These are phyloP conservation scores for Ogataea dorogensis DNA, from an alignment of 805 yeast genomes.

Conservation along the genomic window DNA sequence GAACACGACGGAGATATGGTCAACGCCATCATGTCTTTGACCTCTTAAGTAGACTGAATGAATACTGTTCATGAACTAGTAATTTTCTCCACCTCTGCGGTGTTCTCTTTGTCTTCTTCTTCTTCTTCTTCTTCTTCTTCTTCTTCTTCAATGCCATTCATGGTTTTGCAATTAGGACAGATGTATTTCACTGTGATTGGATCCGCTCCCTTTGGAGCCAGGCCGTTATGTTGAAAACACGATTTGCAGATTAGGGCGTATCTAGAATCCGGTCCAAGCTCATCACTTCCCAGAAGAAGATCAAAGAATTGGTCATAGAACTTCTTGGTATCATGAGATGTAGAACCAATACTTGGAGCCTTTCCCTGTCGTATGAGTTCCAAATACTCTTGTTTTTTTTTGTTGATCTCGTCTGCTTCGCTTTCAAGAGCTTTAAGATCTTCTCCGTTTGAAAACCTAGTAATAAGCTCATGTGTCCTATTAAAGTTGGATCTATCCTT, in stretches of 20 bases:
- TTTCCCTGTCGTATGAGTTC: slow-evolving; percentile 34
- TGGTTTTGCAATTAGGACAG: slow-evolving; percentile 64
- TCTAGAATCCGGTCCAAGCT: slow-evolving; percentile 54
- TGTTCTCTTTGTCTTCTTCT: slow-evolving; percentile 2
- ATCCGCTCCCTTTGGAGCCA: slow-evolving; percentile 67
- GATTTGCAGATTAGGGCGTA: slow-evolving; percentile 69
- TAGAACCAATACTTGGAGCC: slow-evolving; percentile 11
- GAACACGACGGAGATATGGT: slow-evolving; percentile 92
- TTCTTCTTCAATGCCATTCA: slow-evolving; percentile 29
- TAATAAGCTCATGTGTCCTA: slow-evolving; percentile 69
- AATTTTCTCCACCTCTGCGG: no score
- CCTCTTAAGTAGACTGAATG: slow-evolving; percentile 21
- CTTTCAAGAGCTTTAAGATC: slow-evolving; percentile 40
- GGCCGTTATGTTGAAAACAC: slow-evolving; percentile 75
- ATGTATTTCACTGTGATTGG: slow-evolving; percentile 52
- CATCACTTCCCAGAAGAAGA: slow-evolving; percentile 59
- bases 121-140: slow-evolving; percentile 2
- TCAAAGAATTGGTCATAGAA: slow-evolving; percentile 39
- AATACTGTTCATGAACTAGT: slow-evolving; percentile 2
- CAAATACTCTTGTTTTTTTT: slow-evolving; percentile 40
- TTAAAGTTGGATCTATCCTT: slow-evolving; percentile 65
- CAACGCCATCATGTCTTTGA: slow-evolving; percentile 87
- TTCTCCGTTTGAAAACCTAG: slow-evolving; percentile 56
- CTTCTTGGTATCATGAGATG: slow-evolving; percentile 13
- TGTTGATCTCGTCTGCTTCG: slow-evolving; percentile 42